A percentile compares a stretch with the other conserved stretches of the same genome.
Evolutionary conservation across 306 rosid species (phyloP).

Genomic region (Acacia confusa): DNA sequence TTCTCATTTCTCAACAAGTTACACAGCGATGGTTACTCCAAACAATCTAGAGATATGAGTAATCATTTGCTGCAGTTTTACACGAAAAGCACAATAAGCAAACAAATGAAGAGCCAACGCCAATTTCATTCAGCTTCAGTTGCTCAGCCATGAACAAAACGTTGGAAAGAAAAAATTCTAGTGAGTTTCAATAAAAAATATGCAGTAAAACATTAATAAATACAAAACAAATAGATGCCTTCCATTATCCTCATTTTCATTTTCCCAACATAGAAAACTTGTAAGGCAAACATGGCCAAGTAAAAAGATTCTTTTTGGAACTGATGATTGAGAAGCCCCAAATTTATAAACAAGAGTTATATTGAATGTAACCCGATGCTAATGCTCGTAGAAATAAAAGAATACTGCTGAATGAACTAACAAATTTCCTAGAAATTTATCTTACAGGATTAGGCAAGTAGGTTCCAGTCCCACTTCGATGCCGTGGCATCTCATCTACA

Average conservation of each 20-base stretch:
- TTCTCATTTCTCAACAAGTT: background rate
- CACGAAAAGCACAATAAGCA: background rate
- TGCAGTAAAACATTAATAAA: background rate
- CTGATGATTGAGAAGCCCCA: background rate
- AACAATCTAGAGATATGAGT: background rate
- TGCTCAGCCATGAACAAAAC: background rate
- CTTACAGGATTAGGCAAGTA: constrained; percentile 98
- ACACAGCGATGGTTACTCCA: background rate
- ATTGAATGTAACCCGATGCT: background rate
- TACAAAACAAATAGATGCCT: background rate
- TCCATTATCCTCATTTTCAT: background rate
- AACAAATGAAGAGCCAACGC: background rate
- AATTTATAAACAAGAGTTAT: background rate
- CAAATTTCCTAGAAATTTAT: constrained; percentile 18
- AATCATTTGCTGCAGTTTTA: background rate
- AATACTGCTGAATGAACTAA: background rate
- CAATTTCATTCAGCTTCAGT: background rate
- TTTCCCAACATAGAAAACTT: background rate
- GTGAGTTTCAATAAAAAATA: background rate
- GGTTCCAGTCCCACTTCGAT: constrained; percentile 95
- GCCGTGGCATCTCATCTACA: constrained; percentile 79
- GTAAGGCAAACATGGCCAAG: background rate
- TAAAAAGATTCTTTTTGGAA: background rate
- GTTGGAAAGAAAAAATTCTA: background rate
- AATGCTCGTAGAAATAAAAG: background rate